Base-by-base conservation (phyloP, 768 basidiomycete genomes). In the Imleria badia region DNA sequence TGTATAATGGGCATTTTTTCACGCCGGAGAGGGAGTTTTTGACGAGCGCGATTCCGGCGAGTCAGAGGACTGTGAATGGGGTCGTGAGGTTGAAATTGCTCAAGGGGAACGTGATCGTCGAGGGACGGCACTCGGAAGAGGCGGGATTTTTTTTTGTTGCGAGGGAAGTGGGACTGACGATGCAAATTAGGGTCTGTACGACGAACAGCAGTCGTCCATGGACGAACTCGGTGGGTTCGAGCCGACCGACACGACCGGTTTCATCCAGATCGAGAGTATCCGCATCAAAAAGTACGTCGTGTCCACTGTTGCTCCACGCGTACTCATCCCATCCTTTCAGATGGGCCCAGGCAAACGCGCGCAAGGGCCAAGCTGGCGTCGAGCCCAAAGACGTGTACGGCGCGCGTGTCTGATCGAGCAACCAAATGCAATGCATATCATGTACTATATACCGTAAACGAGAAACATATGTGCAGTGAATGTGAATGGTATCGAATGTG, bases 1-100 rank as follows among this genome's bases (percentile, higher is more conserved):
- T 99, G 45, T 98, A 99, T 81, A 98, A 98, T 68, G 97, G 96
- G 35, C 94, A 96, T 77, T 98, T 94, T 85, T 99, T 98, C 82
- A 96, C 94, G n/a, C 95, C 97, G 43, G 97, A 98, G 75, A 82
- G 96, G 60, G 97, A 98, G 75, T 98, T 98, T 67, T 76, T 98
- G 66, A 88, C 87, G 41, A 85, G 87, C 66, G 83, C 90, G 51
- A 93, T 98, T 68, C 93, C 94, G 5, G 86, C 93, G 39, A 93
- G 90, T 71, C 97, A 99, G 78, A 81, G 90, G 73, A 97, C 94
- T 23, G 97, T 99, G 60, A 98, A 98, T 65, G 97, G 97, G 43
- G 71, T 87, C 43, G 94, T 98, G 48, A 82, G 88, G 52, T 75
- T 99, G 64, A 92, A 93, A 72, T 76, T 98, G 41, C 93, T 96